These are phyloP conservation scores for Dactylellina leptospora DNA, from an alignment of 2,329 filamentous ascomycete species.

Conservation along the genomic window DNA sequence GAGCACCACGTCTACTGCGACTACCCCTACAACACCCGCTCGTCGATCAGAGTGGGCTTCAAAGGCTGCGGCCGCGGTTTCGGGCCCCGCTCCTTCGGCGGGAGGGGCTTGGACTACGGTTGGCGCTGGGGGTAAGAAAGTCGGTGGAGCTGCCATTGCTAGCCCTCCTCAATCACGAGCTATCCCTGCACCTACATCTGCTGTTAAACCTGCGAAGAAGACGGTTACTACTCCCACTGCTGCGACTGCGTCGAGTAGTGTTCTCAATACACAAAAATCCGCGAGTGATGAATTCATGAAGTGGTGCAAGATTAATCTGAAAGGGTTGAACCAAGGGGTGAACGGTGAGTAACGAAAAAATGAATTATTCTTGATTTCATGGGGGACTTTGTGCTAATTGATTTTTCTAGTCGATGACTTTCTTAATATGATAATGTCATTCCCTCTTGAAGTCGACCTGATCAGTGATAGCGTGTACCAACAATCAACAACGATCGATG, in stretches of 20 bases:
- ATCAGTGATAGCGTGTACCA: conserved; percentile 91
- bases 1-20: conserved; percentile 60
- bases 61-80: conserved; percentile 67
- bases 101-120: conserved; percentile 89
- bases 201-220: conserved; percentile 43
- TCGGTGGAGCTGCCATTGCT: conserved; percentile 68
- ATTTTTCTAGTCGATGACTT: conserved; percentile 76
- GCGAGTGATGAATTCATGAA: conserved; percentile 93
- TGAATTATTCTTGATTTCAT: not conserved
- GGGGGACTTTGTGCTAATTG: not conserved
- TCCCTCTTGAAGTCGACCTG: conserved; percentile 79
- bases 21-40: conserved; percentile 61
- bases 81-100: conserved; percentile 61
- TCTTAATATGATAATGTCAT: conserved; percentile 75
- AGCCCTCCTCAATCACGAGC: conserved; percentile 62
- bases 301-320: conserved; percentile 84
- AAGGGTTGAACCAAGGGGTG: conserved; percentile 74
- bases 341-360: conserved; percentile 66
- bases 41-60: conserved; percentile 93
- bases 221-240: conserved; percentile 61
- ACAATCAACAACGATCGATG: conserved; percentile 87
- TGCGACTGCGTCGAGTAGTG: conserved; percentile 60
- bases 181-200: not conserved
- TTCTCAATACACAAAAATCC: conserved; percentile 63
- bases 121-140: conserved; percentile 91